Evolutionary conservation across 257 asterid genomes (phyloP).

Genomic region (Solanum pinnatisectum): DNA sequence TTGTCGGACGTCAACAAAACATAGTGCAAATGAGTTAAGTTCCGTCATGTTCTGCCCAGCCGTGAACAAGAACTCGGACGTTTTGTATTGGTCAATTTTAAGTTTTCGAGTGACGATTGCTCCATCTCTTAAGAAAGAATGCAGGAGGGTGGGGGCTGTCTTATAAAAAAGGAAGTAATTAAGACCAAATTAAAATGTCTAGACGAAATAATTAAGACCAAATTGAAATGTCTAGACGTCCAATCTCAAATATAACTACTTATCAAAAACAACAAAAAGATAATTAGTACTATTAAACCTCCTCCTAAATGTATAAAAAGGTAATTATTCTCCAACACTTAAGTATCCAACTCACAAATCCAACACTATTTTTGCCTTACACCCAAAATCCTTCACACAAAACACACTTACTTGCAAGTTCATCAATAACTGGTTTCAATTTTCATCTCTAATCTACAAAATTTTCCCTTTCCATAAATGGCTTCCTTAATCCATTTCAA

Average conservation of each 20-base stretch:
- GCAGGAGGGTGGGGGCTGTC: too few relatives aligned
- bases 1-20: too few relatives aligned
- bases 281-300: background rate
- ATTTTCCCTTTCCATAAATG: slow-evolving; percentile 25
- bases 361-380: slow-evolving; percentile 39
- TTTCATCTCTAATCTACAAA: background rate
- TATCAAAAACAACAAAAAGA: background rate
- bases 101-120: too few relatives aligned
- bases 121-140: too few relatives aligned
- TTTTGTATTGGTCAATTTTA: too few relatives aligned
- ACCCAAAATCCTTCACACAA: slow-evolving; percentile 34
- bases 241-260: background rate
- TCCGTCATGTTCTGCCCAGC: too few relatives aligned
- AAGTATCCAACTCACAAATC: slow-evolving; percentile 44
- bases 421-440: slow-evolving; percentile 28
- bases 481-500: slow-evolving; percentile 18
- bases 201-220: background rate
- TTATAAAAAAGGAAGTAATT: too few relatives aligned
- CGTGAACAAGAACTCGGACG: too few relatives aligned
- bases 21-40: too few relatives aligned
- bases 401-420: slow-evolving; percentile 3
- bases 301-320: background rate
- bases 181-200: too few relatives aligned
- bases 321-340: background rate
- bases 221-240: too few relatives aligned